Conservation (phyloP, 2,329 filamentous ascomycete species). For the Apiospora koreana region DNA sequence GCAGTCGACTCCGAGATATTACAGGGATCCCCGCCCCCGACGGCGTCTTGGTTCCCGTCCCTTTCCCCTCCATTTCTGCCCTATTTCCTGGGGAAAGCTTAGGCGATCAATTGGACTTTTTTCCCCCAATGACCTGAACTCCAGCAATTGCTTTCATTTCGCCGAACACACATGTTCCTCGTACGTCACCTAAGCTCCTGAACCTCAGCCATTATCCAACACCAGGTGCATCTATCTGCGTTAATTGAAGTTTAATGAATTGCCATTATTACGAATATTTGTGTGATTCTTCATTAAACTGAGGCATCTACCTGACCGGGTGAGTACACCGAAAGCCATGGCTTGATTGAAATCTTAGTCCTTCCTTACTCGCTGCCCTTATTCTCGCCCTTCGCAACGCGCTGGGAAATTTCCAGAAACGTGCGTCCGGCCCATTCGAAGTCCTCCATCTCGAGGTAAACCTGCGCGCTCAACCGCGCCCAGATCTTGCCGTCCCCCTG, state of each 20-base stretch:
- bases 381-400: constrained; percentile 38
- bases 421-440: constrained; percentile 69
- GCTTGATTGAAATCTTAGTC: no score
- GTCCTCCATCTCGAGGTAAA: constrained; percentile 79
- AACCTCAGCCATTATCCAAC: background rate
- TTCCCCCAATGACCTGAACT: background rate
- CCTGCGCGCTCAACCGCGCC: constrained; percentile 75
- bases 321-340: no score
- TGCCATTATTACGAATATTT: no score
- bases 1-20: background rate
- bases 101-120: background rate
- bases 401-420: constrained; percentile 51
- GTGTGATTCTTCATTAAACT: no score
- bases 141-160: background rate
- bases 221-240: background rate
- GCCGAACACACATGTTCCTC: no score
- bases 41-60: background rate
- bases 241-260: no score
- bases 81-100: background rate
- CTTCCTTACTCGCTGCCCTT: background rate
- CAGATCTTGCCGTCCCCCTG: constrained; percentile 65
- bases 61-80: background rate
- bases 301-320: no score
- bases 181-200: no score
- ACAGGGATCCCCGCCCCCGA: background rate